Percentiles rank a stretch among this genome's conserved stretches.
Conservation (phyloP, 2,329 filamentous ascomycete genomes). For the Huntiella abstrusa region DNA sequence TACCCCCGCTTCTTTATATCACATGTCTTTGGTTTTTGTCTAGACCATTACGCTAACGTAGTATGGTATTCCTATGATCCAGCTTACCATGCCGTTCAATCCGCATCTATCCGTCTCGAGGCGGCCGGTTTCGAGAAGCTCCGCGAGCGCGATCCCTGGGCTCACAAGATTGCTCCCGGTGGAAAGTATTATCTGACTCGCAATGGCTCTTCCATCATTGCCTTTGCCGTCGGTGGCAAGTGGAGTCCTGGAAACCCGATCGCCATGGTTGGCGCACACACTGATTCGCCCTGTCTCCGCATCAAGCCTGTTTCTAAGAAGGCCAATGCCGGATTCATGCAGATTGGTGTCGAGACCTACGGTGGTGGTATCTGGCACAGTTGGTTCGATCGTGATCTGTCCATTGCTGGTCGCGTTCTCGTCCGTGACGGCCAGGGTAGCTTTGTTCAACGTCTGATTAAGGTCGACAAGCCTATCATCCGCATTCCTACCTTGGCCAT, state of each 20-base stretch:
- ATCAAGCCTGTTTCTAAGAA: conserved; percentile 93
- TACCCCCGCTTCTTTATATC: too few species aligned
- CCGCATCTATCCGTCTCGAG: conserved; percentile 55
- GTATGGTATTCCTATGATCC: conserved; percentile 6
- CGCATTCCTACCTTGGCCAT: conserved; percentile 88
- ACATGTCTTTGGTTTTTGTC: background rate
- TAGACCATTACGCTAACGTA: background rate
- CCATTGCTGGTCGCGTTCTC: conserved; percentile 75
- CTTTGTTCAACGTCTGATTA: conserved; percentile 70
- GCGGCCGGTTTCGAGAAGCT: conserved; percentile 75
- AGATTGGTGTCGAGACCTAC: conserved; percentile 92
- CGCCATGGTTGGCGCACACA: conserved; percentile 87
- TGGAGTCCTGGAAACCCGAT: conserved; percentile 87
- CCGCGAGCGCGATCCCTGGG: conserved; percentile 82
- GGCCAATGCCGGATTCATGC: conserved; percentile 66
- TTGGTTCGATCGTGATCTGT: conserved; percentile 92
- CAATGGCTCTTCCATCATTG: conserved; percentile 79
- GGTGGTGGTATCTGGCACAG: conserved; percentile 95
- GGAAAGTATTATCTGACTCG: conserved; percentile 94
- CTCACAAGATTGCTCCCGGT: conserved; percentile 57
- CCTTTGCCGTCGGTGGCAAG: conserved; percentile 75
- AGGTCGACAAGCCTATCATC: conserved; percentile 76
- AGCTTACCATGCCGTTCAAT: conserved; percentile 90
- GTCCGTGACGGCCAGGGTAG: conserved; percentile 54
- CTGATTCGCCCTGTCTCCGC: conserved; percentile 79